A percentile compares a stretch with the other conserved stretches of the same genome.
Conservation (phyloP, 768 basidiomycete genomes). For the Leucogyrophana mollusca region DNA sequence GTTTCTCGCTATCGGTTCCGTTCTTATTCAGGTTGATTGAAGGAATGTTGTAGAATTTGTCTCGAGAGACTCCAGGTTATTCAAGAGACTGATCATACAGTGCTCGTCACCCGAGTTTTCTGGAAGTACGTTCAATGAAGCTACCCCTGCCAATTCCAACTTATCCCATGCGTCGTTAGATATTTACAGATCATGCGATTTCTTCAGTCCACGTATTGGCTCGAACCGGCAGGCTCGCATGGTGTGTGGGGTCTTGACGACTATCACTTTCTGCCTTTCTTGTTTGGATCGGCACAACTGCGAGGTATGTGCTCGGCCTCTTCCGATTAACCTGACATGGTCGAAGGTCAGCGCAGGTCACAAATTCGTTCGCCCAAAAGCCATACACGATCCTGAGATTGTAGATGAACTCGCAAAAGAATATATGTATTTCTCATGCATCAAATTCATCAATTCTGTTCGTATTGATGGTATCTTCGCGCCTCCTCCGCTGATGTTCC, state of each 20-base stretch:
- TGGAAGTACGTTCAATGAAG: slow-evolving; percentile 60
- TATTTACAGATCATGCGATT: slow-evolving; percentile 82
- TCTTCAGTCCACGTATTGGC: slow-evolving; percentile 93
- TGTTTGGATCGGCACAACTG: slow-evolving; percentile 84
- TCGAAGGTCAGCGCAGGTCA: slow-evolving; percentile 53
- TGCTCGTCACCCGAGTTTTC: slow-evolving; percentile 81
- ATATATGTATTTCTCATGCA: slow-evolving; percentile 98
- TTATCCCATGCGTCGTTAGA: slow-evolving; percentile 23
- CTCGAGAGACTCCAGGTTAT: slow-evolving; percentile 71
- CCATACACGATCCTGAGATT: slow-evolving; percentile 89
- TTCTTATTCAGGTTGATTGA: slow-evolving; percentile 1
- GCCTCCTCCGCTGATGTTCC: neutral
- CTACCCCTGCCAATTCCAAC: neutral
- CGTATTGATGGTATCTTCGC: slow-evolving; percentile 19
- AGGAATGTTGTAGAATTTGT: slow-evolving; percentile 69
- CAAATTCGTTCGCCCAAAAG: slow-evolving; percentile 86
- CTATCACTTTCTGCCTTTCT: slow-evolving; percentile 93
- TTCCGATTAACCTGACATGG: neutral
- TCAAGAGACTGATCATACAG: slow-evolving; percentile 60
- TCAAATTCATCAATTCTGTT: slow-evolving; percentile 93
- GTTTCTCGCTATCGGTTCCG: slow-evolving; percentile 24
- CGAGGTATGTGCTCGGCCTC: slow-evolving; percentile 38
- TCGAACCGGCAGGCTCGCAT: slow-evolving; percentile 98
- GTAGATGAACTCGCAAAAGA: slow-evolving; percentile 89
- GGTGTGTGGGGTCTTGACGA: slow-evolving; percentile 98